Conservation (phyloP, 306 rosid genomes). For the Trichosanthes truncata region DNA sequence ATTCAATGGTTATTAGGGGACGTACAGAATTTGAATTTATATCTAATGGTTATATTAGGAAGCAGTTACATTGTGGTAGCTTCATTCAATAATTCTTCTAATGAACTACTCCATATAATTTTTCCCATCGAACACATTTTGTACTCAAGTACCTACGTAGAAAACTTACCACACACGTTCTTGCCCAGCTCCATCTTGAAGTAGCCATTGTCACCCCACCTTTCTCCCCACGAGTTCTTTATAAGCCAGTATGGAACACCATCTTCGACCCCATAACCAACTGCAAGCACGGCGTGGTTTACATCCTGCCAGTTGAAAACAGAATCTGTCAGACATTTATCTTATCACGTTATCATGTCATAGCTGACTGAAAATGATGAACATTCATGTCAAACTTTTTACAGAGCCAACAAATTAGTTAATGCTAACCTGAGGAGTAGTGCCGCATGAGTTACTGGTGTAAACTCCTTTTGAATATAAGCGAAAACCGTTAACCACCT, state of each 20-base stretch:
- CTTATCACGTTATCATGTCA: background rate
- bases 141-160: background rate
- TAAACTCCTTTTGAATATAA: conserved; percentile 68
- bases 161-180: conserved; percentile 91
- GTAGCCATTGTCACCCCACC: conserved; percentile 89
- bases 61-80: background rate
- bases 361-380: background rate
- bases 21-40: background rate
- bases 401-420: background rate
- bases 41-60: background rate
- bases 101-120: background rate
- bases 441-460: conserved; percentile 67
- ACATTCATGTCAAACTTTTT: background rate
- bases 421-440: conserved; percentile 47
- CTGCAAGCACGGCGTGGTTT: conserved; percentile 95
- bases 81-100: too few relatives aligned
- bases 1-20: background rate
- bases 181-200: conserved; percentile 94
- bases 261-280: conserved; percentile 81
- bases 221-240: conserved; percentile 84
- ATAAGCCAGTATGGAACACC: conserved; percentile 75
- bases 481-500: conserved; percentile 46
- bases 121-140: background rate
- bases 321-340: conserved; percentile 7
- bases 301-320: conserved; percentile 61